phyloP scores from a whole-genome alignment of 2,329 filamentous ascomycete species.

The Hypoxylon sp. region DNA sequence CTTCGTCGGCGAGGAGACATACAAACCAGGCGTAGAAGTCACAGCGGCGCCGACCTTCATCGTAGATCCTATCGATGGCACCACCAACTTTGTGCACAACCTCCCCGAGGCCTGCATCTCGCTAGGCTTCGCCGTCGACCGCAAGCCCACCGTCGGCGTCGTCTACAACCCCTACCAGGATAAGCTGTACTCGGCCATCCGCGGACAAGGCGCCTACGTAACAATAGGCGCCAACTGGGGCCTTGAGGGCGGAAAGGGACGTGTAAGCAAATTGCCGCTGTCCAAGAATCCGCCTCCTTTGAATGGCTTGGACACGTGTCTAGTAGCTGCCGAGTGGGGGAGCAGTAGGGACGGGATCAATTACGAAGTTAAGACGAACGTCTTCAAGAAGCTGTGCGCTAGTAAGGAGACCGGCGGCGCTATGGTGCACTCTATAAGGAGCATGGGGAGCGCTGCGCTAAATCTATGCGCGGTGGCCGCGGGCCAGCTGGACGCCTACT shows the following conservation, averaged over 20 bases:
- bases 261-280: constrained; percentile 62
- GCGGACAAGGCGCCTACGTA: constrained; percentile 75
- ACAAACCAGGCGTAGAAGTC: constrained; percentile 74
- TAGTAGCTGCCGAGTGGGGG: constrained; percentile 83
- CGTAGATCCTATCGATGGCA: constrained; percentile 87
- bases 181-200: constrained; percentile 77
- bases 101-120: constrained; percentile 83
- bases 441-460: constrained; percentile 79
- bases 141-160: constrained; percentile 76
- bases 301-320: constrained; percentile 70
- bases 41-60: constrained; percentile 81
- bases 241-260: constrained; percentile 56
- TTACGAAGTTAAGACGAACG: constrained; percentile 76
- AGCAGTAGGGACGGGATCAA: constrained; percentile 77
- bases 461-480: constrained; percentile 81
- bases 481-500: constrained; percentile 80
- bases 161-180: constrained; percentile 85
- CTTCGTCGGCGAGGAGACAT: constrained; percentile 85
- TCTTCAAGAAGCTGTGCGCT: constrained; percentile 73
- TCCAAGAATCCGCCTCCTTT: constrained; percentile 68
- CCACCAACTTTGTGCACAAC: constrained; percentile 84
- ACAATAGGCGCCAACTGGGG: constrained; percentile 62
- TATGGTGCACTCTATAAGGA: constrained; percentile 83
- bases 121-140: constrained; percentile 77
- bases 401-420: constrained; percentile 74